These are phyloP conservation scores for Monosporascus ibericus DNA, from an alignment of 2,329 filamentous ascomycete genomes.

Conservation along the genomic window DNA sequence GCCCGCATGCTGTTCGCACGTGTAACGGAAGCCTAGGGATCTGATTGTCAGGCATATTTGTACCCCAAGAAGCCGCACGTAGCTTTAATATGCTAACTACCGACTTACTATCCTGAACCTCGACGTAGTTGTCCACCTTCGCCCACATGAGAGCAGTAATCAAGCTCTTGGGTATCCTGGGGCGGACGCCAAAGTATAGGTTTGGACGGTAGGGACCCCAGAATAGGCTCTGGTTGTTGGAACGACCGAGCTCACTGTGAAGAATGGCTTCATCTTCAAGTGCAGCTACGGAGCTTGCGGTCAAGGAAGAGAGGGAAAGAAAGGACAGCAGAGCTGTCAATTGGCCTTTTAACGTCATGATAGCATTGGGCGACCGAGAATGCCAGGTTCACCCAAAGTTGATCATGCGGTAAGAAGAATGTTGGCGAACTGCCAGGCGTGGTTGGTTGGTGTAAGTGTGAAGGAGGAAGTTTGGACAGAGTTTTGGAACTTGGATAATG, in stretches of 20 bases:
- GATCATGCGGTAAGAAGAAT: not conserved
- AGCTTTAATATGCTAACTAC: constrained; percentile 20
- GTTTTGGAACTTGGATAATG: constrained; percentile 17
- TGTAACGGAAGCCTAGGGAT: constrained; percentile 72
- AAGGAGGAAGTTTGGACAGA: constrained; percentile 17
- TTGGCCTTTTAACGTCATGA: constrained; percentile 21
- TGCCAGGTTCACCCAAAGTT: not conserved
- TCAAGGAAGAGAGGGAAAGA: constrained; percentile 12
- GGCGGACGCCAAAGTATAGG: constrained; percentile 85
- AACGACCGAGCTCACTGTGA: constrained; percentile 42
- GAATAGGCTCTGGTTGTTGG: constrained; percentile 77
- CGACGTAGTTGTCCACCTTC: constrained; percentile 70
- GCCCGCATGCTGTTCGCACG: constrained; percentile 90
- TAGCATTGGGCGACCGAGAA: constrained; percentile 15
- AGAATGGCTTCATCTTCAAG: constrained; percentile 31
- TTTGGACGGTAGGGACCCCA: constrained; percentile 96
- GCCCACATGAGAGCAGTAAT: constrained; percentile 84
- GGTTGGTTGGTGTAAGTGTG: too few relatives aligned
- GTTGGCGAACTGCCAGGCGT: not conserved
- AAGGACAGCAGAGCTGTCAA: constrained; percentile 28
- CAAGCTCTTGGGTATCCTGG: constrained; percentile 74
- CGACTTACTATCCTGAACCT: constrained; percentile 63
- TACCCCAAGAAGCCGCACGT: not conserved
- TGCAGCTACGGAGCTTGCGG: constrained; percentile 9
- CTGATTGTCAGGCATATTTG: constrained; percentile 3